Conservation (phyloP, 495 filamentous ascomycete genomes). For the Aspergillus egyptiacus region DNA sequence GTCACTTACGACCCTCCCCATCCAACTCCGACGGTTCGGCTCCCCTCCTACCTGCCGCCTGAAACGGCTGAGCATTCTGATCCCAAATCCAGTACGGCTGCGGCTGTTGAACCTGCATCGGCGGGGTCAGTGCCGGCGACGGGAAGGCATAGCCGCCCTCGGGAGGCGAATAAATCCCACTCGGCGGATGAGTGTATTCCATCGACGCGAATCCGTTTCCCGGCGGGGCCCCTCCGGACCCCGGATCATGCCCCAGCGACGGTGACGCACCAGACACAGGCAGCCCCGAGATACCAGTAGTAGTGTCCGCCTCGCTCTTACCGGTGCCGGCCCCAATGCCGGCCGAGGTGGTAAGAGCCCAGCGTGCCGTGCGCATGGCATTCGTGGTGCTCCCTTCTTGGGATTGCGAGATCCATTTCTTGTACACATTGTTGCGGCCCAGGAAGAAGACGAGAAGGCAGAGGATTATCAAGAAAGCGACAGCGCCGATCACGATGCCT, state of each 20-base stretch:
- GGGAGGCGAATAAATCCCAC: not conserved
- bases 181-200: not conserved
- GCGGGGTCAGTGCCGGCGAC: not conserved
- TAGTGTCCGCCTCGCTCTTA: not conserved
- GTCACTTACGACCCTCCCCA: constrained; percentile 6
- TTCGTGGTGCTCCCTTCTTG: not conserved
- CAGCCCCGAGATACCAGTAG: not conserved
- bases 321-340: not conserved
- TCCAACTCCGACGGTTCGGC: constrained; percentile 28
- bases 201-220: not conserved
- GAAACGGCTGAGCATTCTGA: constrained; percentile 5
- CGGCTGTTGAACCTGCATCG: not conserved
- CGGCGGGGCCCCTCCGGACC: too few species aligned
- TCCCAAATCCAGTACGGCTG: constrained; percentile 28
- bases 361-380: not conserved
- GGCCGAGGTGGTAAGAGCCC: not conserved
- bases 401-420: constrained; percentile 26
- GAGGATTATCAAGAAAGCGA: constrained; percentile 30
- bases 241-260: too few species aligned
- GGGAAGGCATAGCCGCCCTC: not conserved
- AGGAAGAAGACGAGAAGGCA: constrained; percentile 35
- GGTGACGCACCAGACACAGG: not conserved
- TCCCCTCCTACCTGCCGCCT: constrained; percentile 1
- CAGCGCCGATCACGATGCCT: constrained; percentile 31
- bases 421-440: constrained; percentile 33